Evolutionary conservation across 179 eudicot genomes (phyloP).

Genomic region (Silene coronaria): DNA sequence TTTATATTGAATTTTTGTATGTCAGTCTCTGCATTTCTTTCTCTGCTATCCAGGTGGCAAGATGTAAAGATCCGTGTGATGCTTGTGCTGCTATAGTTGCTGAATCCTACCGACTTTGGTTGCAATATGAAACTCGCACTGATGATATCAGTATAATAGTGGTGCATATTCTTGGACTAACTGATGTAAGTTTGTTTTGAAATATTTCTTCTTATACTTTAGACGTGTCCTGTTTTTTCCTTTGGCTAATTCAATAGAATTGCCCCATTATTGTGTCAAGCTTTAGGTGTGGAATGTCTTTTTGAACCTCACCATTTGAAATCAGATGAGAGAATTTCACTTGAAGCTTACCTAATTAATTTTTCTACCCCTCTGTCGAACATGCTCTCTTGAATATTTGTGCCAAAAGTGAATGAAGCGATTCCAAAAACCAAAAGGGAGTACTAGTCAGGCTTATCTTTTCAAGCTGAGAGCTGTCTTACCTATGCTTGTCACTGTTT

Average conservation of each 20-base stretch:
- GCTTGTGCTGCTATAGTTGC: constrained; percentile 99
- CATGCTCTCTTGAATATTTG: neutral
- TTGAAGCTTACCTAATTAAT: neutral
- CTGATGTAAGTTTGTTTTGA: constrained; percentile 47
- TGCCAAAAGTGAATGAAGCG: neutral
- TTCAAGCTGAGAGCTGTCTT: neutral
- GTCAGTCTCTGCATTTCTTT: constrained; percentile 7
- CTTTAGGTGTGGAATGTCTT: neutral
- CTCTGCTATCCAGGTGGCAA: constrained; percentile 53
- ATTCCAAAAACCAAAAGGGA: neutral
- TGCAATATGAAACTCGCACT: constrained; percentile 97
- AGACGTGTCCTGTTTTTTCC: neutral
- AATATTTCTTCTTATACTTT: neutral
- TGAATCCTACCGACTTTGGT: constrained; percentile 96
- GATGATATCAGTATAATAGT: constrained; percentile 95
- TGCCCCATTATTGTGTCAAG: neutral
- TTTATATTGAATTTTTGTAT: neutral
- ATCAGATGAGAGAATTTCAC: neutral
- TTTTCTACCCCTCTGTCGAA: neutral
- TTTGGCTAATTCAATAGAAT: neutral
- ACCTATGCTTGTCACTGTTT: constrained; percentile 13
- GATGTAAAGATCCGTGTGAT: constrained; percentile 87
- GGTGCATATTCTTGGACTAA: constrained; percentile 70
- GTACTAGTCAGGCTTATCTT: neutral
- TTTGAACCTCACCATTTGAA: neutral